phyloP scores from a whole-genome alignment of 169 alveolate species.

The Babesia sp. region DNA sequence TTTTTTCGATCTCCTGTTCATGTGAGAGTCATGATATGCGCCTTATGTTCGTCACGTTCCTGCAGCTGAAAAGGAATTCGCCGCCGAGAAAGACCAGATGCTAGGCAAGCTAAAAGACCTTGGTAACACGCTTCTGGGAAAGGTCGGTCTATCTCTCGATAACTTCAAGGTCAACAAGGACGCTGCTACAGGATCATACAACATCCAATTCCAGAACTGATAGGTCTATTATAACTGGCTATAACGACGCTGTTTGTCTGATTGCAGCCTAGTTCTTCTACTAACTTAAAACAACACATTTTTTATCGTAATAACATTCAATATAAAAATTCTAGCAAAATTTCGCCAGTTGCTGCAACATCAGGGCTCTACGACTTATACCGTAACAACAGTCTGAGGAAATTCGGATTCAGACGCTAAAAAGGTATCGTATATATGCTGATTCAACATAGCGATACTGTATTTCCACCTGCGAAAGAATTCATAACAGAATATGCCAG shows the following conservation, averaged over 20 bases:
- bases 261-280: too few species aligned
- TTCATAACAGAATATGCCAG: background rate
- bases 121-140: constrained; percentile 91
- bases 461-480: background rate
- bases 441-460: background rate
- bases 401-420: too few species aligned
- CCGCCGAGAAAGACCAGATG: constrained; percentile 90
- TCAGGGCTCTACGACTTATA: too few species aligned
- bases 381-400: too few species aligned
- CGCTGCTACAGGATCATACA: constrained; percentile 90
- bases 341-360: too few species aligned
- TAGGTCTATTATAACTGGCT: background rate
- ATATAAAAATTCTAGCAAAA: too few species aligned
- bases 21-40: background rate
- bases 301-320: too few species aligned
- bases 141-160: constrained; percentile 90
- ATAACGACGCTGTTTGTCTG: too few species aligned
- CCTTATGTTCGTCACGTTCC: background rate
- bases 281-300: too few species aligned
- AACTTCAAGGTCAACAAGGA: constrained; percentile 91
- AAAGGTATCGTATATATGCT: background rate
- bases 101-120: constrained; percentile 90
- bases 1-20: too few species aligned
- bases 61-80: constrained; percentile 82
- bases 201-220: constrained; percentile 87